Conservation (phyloP, 78 protist genomes). For the Diacronema lutheri region DNA sequence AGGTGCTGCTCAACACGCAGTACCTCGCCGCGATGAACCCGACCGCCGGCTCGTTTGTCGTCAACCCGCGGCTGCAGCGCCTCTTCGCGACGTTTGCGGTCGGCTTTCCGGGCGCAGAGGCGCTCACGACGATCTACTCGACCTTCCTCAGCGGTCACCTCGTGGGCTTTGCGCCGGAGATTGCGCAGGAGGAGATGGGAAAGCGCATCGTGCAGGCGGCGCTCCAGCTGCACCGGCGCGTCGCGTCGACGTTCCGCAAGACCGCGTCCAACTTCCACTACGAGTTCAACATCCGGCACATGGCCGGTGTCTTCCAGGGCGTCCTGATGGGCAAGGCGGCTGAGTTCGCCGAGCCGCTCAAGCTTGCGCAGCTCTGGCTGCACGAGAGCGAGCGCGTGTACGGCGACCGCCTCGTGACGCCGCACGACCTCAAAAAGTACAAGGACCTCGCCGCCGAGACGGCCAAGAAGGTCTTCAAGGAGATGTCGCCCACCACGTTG, state of each 20-base stretch:
- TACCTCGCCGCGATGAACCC: slow-evolving; percentile 77
- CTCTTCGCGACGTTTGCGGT: slow-evolving; percentile 53
- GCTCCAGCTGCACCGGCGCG: slow-evolving; percentile 23
- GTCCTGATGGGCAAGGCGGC: slow-evolving; percentile 3
- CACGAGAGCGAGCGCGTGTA: slow-evolving; percentile 70
- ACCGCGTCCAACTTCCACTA: slow-evolving; percentile 76
- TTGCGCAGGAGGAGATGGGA: neutral
- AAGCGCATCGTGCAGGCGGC: slow-evolving; percentile 18
- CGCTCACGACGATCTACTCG: slow-evolving; percentile 55
- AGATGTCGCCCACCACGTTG: neutral
- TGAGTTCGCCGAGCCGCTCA: neutral
- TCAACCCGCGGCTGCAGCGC: slow-evolving; percentile 71
- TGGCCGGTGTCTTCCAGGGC: slow-evolving; percentile 49
- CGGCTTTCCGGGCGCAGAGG: slow-evolving; percentile 46
- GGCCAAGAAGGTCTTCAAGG: neutral
- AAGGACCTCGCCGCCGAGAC: slow-evolving; percentile 25
- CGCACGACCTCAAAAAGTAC: slow-evolving; percentile 30
- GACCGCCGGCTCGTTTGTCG: slow-evolving; percentile 67
- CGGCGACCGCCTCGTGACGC: slow-evolving; percentile 58
- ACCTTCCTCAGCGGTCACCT: slow-evolving; percentile 29
- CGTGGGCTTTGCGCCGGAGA: neutral
- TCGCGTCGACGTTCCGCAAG: slow-evolving; percentile 30
- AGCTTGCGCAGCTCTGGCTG: slow-evolving; percentile 30
- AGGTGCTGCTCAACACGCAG: slow-evolving; percentile 45
- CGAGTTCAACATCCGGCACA: slow-evolving; percentile 74